Percentiles rank a stretch among this genome's conserved stretches.
Conservation (phyloP, 495 filamentous ascomycete genomes). For the Aspergillus biplanus region DNA sequence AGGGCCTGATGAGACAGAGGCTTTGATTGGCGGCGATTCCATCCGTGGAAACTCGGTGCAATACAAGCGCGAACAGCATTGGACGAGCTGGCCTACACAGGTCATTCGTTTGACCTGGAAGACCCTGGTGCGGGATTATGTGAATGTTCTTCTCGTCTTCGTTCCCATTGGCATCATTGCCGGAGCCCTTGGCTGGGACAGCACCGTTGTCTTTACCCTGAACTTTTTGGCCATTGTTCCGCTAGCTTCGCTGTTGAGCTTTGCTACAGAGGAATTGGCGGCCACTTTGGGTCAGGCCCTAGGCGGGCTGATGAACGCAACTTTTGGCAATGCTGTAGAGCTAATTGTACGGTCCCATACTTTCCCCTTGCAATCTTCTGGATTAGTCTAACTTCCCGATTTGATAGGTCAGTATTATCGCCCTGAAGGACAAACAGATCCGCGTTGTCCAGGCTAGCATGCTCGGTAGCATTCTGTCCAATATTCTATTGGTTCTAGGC, state of each 20-base stretch:
- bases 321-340: conserved; percentile 98
- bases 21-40: conserved; percentile 32
- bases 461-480: conserved; percentile 95
- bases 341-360: conserved; percentile 72
- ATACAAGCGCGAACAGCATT: conserved; percentile 42
- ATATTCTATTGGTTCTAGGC: conserved; percentile 90
- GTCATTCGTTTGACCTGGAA: conserved; percentile 54
- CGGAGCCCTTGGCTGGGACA: conserved; percentile 70
- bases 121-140: conserved; percentile 68
- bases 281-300: conserved; percentile 84
- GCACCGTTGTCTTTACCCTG: conserved; percentile 77
- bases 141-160: conserved; percentile 86
- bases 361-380: conserved; percentile 3
- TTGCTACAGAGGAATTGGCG: conserved; percentile 92
- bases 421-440: conserved; percentile 81
- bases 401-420: conserved; percentile 87
- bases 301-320: conserved; percentile 92
- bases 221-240: conserved; percentile 98
- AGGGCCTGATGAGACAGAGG: conserved; percentile 36
- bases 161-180: conserved; percentile 88
- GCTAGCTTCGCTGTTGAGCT: conserved; percentile 87
- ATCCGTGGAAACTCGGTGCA: conserved; percentile 31
- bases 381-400: conserved; percentile 17
- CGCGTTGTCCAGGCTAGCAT: conserved; percentile 97
- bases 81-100: conserved; percentile 61